Conservation (phyloP, 2,329 filamentous ascomycete genomes). For the Fusarium xylarioides region DNA sequence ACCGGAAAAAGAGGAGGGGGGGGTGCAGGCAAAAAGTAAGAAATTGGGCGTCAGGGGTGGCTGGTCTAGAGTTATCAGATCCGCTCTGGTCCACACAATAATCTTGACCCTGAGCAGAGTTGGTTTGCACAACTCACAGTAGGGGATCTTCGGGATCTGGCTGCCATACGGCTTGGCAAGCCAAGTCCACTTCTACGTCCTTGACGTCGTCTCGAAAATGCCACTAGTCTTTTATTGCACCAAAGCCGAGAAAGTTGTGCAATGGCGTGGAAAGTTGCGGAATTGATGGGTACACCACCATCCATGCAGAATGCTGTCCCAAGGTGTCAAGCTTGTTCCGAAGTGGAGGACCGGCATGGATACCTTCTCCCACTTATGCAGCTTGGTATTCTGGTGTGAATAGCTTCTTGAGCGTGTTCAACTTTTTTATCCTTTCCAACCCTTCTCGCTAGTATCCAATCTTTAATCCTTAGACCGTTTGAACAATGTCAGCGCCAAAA, state of each 20-base stretch:
- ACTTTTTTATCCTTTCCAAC: neutral
- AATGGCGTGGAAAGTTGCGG: slow-evolving; percentile 7
- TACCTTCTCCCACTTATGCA: slow-evolving; percentile 9
- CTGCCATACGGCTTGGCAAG: slow-evolving; percentile 3
- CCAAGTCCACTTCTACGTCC: slow-evolving; percentile 6
- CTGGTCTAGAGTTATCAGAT: slow-evolving; percentile 40
- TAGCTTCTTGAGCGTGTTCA: slow-evolving; percentile 26
- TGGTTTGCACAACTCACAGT: slow-evolving; percentile 15
- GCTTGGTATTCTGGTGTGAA: slow-evolving; percentile 22
- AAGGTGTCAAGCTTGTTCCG: slow-evolving; percentile 7
- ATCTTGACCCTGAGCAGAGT: slow-evolving; percentile 14
- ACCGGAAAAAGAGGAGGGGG: slow-evolving; percentile 15
- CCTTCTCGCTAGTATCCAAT: neutral
- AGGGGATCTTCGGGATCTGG: slow-evolving; percentile 13
- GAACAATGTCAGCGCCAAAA: slow-evolving; percentile 29
- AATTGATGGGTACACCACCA: slow-evolving; percentile 9
- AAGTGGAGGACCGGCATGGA: slow-evolving; percentile 13
- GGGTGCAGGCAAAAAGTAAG: slow-evolving; percentile 2
- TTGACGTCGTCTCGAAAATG: slow-evolving; percentile 4
- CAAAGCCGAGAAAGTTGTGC: slow-evolving; percentile 1
- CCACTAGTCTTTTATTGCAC: slow-evolving; percentile 1
- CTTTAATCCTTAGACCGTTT: neutral
- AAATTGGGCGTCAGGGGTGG: slow-evolving; percentile 1
- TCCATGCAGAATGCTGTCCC: neutral
- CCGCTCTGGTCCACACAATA: slow-evolving; percentile 31